Percentiles rank a stretch among this genome's conserved stretches.
phyloP scores from a whole-genome alignment of 441 rosid genomes.

The Corymbia calophylla region DNA sequence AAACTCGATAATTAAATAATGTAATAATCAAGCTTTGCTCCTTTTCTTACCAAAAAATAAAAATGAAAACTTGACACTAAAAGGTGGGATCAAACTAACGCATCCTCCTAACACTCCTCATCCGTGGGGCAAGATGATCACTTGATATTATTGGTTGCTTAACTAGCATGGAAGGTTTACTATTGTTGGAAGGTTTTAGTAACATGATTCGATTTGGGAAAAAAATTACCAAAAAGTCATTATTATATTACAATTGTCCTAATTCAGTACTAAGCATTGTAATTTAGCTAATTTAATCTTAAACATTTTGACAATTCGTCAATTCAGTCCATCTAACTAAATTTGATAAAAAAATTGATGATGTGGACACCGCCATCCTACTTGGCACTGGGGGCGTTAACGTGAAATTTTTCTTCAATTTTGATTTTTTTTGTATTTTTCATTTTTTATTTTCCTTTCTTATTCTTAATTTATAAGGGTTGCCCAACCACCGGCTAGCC shows the following conservation, averaged over 20 bases:
- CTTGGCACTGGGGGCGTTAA: fast-evolving
- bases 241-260: fast-evolving
- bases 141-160: not conserved
- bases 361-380: fast-evolving
- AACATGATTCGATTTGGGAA: not conserved
- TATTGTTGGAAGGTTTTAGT: not conserved
- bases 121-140: not conserved
- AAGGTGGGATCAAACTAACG: not conserved
- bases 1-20: not conserved
- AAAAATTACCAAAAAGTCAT: too few species aligned
- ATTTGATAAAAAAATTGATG: too few species aligned
- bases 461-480: not conserved
- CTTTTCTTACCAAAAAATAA: not conserved
- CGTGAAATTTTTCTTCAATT: fast-evolving
- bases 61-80: not conserved
- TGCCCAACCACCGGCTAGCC: fast-evolving
- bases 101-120: not conserved
- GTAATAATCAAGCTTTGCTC: not conserved
- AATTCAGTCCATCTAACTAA: fast-evolving
- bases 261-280: too few species aligned
- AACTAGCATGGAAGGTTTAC: not conserved
- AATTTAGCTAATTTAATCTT: too few species aligned
- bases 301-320: too few species aligned
- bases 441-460: too few species aligned
- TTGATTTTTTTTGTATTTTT: fast-evolving